phyloP scores from a whole-genome alignment of 2,329 filamentous ascomycete species.

The Paecilomyces niveus region DNA sequence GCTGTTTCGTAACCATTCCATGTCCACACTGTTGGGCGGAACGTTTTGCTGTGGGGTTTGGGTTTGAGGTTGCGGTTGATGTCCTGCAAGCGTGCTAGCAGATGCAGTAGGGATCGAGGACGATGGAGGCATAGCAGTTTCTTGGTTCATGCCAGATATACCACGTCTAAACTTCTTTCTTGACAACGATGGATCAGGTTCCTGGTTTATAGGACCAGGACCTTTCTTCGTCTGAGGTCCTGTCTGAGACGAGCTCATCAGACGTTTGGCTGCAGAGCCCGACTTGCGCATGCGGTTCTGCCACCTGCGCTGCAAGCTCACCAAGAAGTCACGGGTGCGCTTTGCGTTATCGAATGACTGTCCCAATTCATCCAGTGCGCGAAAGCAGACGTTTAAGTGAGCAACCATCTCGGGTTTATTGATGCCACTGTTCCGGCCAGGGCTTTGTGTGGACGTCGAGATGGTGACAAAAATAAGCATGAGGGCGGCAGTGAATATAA shows the following conservation, averaged over 20 bases:
- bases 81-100: background rate
- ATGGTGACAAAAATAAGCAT: conserved; percentile 33
- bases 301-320: conserved; percentile 32
- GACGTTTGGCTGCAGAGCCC: conserved; percentile 20
- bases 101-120: background rate
- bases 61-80: background rate
- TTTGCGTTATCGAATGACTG: conserved; percentile 36
- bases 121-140: background rate
- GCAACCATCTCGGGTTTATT: conserved; percentile 18
- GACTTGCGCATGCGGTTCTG: conserved; percentile 28
- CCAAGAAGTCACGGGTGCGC: conserved; percentile 31
- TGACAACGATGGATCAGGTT: background rate
- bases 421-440: background rate
- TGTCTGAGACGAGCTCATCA: conserved; percentile 13
- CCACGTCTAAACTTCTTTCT: background rate
- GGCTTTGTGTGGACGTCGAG: conserved; percentile 16
- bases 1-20: background rate
- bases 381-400: conserved; percentile 35
- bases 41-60: background rate
- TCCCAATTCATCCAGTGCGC: conserved; percentile 35
- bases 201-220: background rate
- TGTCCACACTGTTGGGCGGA: background rate
- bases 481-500: conserved; percentile 38
- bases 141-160: background rate
- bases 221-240: background rate